phyloP scores from a whole-genome alignment of 306 rosid species.

The Begonia fuchsioides region DNA sequence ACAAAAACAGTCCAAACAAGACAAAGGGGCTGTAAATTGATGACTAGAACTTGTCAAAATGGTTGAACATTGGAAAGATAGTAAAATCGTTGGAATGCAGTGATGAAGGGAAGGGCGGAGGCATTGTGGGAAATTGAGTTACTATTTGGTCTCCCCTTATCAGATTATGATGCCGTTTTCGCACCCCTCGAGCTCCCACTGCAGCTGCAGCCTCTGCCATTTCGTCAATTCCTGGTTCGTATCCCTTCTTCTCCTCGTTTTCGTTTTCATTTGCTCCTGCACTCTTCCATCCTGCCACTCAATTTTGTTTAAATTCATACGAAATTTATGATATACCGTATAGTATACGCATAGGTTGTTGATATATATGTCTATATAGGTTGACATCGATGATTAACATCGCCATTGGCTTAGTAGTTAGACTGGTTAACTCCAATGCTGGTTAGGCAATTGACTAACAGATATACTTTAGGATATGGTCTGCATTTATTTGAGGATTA shows the following conservation, averaged over 20 bases:
- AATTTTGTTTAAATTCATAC: background rate
- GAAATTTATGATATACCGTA: no score
- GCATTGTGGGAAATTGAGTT: conserved; percentile 48
- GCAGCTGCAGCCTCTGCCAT: conserved; percentile 24
- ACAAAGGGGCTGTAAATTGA: conserved; percentile 1
- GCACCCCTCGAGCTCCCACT: conserved; percentile 42
- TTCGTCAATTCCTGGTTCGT: conserved; percentile 13
- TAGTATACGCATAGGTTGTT: no score
- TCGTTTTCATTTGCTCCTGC: conserved; percentile 19
- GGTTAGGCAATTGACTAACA: no score
- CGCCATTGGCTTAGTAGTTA: no score
- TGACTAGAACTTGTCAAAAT: conserved; percentile 62
- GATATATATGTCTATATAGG: no score
- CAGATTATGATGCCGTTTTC: conserved; percentile 83
- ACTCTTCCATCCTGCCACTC: conserved; percentile 52
- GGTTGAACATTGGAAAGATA: conserved; percentile 76
- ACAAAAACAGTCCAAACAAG: no score
- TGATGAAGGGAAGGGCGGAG: conserved; percentile 31
- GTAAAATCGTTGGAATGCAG: conserved; percentile 43
- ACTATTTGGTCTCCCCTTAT: conserved; percentile 40
- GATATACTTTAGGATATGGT: no score
- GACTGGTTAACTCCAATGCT: no score
- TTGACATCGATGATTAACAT: no score
- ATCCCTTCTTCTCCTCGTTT: conserved; percentile 16
- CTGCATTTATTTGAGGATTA: no score